phyloP scores from a whole-genome alignment of 2,329 filamentous ascomycete genomes.

The Sclerotiophoma versabilis region DNA sequence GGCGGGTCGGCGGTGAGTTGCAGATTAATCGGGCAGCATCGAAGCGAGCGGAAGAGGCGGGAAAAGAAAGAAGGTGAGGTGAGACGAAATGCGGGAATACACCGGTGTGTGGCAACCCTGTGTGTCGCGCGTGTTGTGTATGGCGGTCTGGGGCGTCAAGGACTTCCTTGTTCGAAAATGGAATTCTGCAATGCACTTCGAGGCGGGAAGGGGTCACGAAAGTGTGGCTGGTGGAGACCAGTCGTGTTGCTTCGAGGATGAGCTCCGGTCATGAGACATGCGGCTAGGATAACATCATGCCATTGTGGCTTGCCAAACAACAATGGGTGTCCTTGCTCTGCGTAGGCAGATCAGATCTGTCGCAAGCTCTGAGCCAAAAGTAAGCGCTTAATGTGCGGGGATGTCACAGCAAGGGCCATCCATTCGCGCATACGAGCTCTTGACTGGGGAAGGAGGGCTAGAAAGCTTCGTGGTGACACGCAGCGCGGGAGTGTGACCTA shows the following conservation, averaged over 20 bases:
- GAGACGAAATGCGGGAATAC: conserved; percentile 24
- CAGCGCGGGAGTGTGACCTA: background rate
- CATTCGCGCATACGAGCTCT: conserved; percentile 14
- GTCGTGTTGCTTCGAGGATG: conserved; percentile 9
- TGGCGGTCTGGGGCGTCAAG: conserved; percentile 24
- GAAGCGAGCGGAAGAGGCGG: conserved; percentile 27
- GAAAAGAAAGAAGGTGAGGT: conserved; percentile 18
- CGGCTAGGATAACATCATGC: conserved; percentile 17
- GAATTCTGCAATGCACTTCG: conserved; percentile 13
- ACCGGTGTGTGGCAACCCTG: conserved; percentile 20
- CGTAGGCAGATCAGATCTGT: conserved; percentile 29
- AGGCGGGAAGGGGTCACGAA: conserved; percentile 22
- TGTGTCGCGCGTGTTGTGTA: conserved; percentile 24
- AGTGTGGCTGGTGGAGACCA: conserved; percentile 21
- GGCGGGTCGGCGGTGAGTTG: conserved; percentile 17
- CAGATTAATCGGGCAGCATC: conserved; percentile 22
- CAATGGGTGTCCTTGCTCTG: conserved; percentile 20
- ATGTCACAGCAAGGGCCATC: conserved; percentile 20
- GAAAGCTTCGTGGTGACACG: conserved; percentile 3
- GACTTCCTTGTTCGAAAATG: conserved; percentile 23
- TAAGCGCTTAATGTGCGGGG: conserved; percentile 28
- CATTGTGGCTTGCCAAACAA: conserved; percentile 27
- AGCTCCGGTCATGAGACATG: conserved; percentile 26
- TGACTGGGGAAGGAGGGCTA: conserved; percentile 3
- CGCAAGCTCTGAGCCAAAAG: conserved; percentile 25